phyloP scores from a whole-genome alignment of 1,284 basidiomycete species.

The Amylostereum areolatum region DNA sequence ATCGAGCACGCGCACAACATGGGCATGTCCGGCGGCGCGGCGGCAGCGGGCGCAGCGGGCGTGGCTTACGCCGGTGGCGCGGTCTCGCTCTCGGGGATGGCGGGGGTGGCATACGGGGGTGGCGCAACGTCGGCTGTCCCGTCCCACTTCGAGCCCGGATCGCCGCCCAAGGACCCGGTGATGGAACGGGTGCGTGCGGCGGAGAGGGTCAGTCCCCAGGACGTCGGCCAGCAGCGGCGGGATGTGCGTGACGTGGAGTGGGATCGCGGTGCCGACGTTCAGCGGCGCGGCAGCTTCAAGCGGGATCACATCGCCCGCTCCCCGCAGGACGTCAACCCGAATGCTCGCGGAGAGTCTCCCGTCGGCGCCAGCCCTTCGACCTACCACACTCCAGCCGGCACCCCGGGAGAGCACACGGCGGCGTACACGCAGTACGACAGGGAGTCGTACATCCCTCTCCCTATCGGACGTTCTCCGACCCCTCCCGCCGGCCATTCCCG shows the following conservation, averaged over 20 bases:
- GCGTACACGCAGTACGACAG: constrained; percentile 44
- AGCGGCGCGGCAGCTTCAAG: constrained; percentile 11
- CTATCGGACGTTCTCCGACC: constrained; percentile 22
- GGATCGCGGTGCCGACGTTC: constrained; percentile 26
- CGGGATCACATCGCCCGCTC: constrained; percentile 29
- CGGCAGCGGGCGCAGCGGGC: constrained; percentile 35
- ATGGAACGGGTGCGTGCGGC: constrained; percentile 48
- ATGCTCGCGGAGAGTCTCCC: constrained; percentile 39
- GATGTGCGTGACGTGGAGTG: constrained; percentile 31
- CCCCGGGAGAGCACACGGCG: constrained; percentile 43
- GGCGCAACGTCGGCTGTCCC: too few species aligned
- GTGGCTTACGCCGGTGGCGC: constrained; percentile 49
- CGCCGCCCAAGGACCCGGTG: too few species aligned
- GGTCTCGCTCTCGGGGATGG: constrained; percentile 9
- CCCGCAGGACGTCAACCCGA: too few species aligned
- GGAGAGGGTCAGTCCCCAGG: constrained; percentile 50
- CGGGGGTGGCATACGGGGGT: too few species aligned
- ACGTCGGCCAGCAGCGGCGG: constrained; percentile 33
- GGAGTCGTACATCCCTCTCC: constrained; percentile 34
- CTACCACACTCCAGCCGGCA: constrained; percentile 8
- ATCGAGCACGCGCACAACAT: constrained; percentile 48
- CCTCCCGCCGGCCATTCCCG: constrained; percentile 24
- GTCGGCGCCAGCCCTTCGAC: constrained; percentile 17
- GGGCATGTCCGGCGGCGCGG: constrained; percentile 13
- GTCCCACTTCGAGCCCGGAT: too few species aligned